Evolutionary conservation across 495 filamentous ascomycete genomes (phyloP).

Genomic region (Xylaria nigripes): DNA sequence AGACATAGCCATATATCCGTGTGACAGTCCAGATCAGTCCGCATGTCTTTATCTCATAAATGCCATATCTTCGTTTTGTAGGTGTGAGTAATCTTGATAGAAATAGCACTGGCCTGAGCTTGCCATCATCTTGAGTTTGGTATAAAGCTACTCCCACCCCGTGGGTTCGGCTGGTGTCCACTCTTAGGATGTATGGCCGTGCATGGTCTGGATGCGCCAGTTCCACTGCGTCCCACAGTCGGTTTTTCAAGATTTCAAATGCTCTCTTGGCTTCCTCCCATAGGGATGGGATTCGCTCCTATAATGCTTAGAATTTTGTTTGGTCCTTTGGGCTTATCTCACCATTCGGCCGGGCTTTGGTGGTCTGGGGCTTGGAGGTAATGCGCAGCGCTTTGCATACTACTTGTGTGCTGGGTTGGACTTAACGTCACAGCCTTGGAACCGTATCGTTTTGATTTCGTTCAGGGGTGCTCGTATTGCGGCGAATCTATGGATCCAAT

Average conservation of each 20-base stretch:
- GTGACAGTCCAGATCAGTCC: neutral
- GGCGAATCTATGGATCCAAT: neutral
- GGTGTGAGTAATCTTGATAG: neutral
- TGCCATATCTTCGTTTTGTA: neutral
- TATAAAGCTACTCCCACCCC: neutral
- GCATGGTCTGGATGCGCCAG: neutral
- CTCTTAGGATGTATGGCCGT: neutral
- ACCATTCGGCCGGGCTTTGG: neutral
- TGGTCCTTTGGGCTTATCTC: neutral
- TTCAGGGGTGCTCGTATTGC: neutral
- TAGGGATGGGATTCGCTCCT: neutral
- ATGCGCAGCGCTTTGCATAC: neutral
- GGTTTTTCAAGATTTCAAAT: neutral
- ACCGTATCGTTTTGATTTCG: neutral
- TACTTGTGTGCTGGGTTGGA: neutral
- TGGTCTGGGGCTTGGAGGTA: neutral
- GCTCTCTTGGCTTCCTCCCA: neutral
- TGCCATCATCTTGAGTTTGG: neutral
- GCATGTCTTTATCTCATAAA: neutral
- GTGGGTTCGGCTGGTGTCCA: neutral
- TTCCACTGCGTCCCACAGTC: neutral
- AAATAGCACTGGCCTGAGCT: neutral
- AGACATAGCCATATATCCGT: no score
- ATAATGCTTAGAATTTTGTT: no score
- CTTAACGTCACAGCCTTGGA: neutral